These are phyloP conservation scores for Syncephalastrum monosporum DNA, from an alignment of 371 early-diverging fungal genomes.

Conservation along the genomic window DNA sequence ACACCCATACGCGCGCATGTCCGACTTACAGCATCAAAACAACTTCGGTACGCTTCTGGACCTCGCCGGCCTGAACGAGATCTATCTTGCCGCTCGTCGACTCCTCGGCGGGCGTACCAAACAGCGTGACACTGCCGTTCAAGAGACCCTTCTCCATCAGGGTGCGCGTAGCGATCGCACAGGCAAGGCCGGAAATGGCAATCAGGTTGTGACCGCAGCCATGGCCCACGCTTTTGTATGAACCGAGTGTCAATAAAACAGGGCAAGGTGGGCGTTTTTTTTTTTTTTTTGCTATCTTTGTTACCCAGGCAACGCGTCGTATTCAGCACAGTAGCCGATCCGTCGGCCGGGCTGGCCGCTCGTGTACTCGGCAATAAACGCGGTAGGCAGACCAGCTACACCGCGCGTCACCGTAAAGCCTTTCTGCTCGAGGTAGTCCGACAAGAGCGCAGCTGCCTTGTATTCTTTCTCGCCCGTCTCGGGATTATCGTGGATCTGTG, in stretches of 20 bases:
- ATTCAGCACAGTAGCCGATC: conserved; percentile 61
- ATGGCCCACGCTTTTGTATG: conserved; percentile 51
- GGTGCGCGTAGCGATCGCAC: conserved; percentile 56
- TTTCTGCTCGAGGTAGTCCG: conserved; percentile 51
- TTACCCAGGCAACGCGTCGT: conserved; percentile 62
- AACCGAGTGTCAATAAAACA: not conserved
- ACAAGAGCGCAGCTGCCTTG: conserved; percentile 50
- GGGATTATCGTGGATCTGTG: conserved; percentile 63
- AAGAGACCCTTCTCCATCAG: conserved; percentile 54
- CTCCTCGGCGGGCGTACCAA: conserved; percentile 85
- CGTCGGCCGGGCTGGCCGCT: conserved; percentile 39
- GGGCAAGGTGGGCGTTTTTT: conserved; percentile 5
- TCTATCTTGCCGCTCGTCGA: conserved; percentile 68
- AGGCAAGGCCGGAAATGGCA: conserved; percentile 67
- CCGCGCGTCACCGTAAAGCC: conserved; percentile 55
- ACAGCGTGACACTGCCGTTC: conserved; percentile 61
- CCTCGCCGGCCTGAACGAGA: conserved; percentile 61
- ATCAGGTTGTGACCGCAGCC: conserved; percentile 73
- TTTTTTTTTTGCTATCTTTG: not conserved
- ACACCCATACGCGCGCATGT: no score
- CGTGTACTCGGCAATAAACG: conserved; percentile 61
- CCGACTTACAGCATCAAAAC: conserved; percentile 70
- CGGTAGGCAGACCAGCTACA: conserved; percentile 58
- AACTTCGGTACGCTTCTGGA: conserved; percentile 58
- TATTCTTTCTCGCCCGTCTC: conserved; percentile 63